Percentiles rank a stretch among this genome's conserved stretches.
phyloP scores from a whole-genome alignment of 768 basidiomycete genomes.

The Rhodotorula babjevae region DNA sequence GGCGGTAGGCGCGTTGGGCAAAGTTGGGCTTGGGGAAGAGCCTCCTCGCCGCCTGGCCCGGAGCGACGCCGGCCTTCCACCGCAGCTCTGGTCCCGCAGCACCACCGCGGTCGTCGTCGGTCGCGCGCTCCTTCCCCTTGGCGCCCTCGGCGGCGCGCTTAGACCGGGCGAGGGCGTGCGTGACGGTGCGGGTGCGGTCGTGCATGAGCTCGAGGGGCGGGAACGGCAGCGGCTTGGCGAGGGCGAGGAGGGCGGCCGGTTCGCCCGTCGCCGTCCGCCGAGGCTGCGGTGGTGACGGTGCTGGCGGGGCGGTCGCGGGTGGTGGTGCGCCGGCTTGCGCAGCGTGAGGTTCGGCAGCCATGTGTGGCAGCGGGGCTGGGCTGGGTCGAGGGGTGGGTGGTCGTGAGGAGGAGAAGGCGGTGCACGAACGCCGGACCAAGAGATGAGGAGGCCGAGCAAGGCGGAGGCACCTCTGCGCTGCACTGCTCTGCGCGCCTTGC shows the following conservation, averaged over 20 bases:
- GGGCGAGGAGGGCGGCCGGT: background rate
- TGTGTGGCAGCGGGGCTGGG: background rate
- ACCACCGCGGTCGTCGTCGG: background rate
- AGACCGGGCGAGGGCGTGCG: constrained; percentile 15
- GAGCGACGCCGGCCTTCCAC: constrained; percentile 41
- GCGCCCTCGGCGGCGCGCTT: background rate
- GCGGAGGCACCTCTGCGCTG: too few relatives aligned
- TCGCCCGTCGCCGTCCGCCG: too few relatives aligned
- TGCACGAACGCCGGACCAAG: too few relatives aligned
- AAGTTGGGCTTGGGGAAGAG: constrained; percentile 50
- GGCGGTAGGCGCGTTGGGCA: constrained; percentile 41
- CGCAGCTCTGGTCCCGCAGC: too few relatives aligned
- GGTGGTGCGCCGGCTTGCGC: background rate
- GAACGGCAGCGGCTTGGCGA: constrained; percentile 20
- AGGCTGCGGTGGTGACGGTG: background rate
- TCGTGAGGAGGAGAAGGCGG: background rate
- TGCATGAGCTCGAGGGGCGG: constrained; percentile 29
- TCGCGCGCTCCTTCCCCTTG: constrained; percentile 9
- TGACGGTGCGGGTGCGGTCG: constrained; percentile 14
- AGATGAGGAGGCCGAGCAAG: too few relatives aligned
- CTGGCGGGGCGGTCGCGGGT: background rate
- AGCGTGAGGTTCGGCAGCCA: background rate
- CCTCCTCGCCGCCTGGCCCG: constrained; percentile 49
- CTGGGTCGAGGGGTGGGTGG: background rate
- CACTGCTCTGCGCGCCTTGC: too few relatives aligned